Evolutionary conservation across 768 basidiomycete species (phyloP), one percentile per base, ranked within the genome.

Genomic region (Rickenella mellea): DNA sequence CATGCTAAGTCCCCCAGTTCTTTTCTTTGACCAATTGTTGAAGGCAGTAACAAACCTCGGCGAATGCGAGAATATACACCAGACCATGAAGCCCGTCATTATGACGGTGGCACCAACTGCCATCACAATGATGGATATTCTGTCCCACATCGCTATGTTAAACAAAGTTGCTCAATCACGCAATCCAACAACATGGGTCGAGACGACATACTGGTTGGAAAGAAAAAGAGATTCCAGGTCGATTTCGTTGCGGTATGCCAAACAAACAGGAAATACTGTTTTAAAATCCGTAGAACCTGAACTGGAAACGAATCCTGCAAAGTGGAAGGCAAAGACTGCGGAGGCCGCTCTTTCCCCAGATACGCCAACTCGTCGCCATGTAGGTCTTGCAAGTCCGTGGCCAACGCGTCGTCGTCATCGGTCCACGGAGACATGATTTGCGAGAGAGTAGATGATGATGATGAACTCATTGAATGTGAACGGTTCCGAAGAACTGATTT

Each of bases 311-410:
- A 25, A 40, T 42, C 12, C 39, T 32, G 17, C 36, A 41, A 11
- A 27, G 36, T 35, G 39, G 31, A n/a, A 37, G 26, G 22, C 27
- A 31, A 22, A 22, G 20, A 35, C 28, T 11, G 36, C 17, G 25
- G n/a, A 32, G 22, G 20, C 30, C 40, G 39, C 15, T 44, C 24
- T 37, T 51, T 44, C 25, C 39, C 41, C 28, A 51, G 41, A 36
- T 49, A 43, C n/a, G 46, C 48, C 14, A 51, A 36, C 36, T 51
- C 50, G 26, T 51, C 50, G 15, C 48, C 50, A 28, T 51, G 50
- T n/a, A 47, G 42, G 17, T 44, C 45, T 14, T 40, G 40, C 11
- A 49, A 17, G 15, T 36, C 33, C 19, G 33, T 19, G 33, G 24
- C 19, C 33, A 36, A 14, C n/a, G n/a, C n/a, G n/a, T n/a, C n/a